phyloP scores from a whole-genome alignment of 2,329 filamentous ascomycete genomes.

The Aspergillus fumigatus region DNA sequence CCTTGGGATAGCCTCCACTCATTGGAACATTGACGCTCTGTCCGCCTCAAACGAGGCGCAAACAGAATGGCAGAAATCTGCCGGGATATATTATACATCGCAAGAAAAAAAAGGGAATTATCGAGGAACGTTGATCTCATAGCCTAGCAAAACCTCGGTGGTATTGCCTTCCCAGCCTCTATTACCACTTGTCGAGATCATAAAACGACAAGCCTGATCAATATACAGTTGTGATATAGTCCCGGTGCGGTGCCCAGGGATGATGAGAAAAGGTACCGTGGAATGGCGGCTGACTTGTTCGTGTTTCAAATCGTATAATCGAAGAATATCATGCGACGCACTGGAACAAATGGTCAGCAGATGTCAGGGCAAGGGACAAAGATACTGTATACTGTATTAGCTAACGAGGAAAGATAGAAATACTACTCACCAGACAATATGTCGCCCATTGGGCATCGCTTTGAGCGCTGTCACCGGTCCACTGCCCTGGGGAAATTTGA shows the following conservation, averaged over 20 bases:
- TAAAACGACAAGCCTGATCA: slow-evolving; percentile 81
- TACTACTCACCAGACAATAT: slow-evolving; percentile 70
- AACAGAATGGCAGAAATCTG: neutral
- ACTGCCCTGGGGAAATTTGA: slow-evolving; percentile 85
- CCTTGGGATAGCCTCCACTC: too few species aligned
- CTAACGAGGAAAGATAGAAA: slow-evolving; percentile 4
- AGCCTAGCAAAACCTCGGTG: slow-evolving; percentile 89
- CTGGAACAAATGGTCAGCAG: slow-evolving; percentile 40
- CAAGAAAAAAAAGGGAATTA: slow-evolving; percentile 2
- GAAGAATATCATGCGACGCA: slow-evolving; percentile 87
- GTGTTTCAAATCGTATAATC: slow-evolving; percentile 81
- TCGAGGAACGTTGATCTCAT: slow-evolving; percentile 67
- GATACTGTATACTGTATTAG: neutral
- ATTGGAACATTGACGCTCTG: too few species aligned
- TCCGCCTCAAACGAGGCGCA: neutral
- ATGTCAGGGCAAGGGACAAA: neutral
- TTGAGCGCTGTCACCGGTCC: slow-evolving; percentile 83
- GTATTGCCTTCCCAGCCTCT: slow-evolving; percentile 88
- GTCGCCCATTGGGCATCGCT: slow-evolving; percentile 87
- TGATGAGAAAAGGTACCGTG: slow-evolving; percentile 89
- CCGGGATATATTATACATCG: neutral
- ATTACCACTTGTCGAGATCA: slow-evolving; percentile 88
- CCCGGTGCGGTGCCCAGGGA: slow-evolving; percentile 83
- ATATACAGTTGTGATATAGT: slow-evolving; percentile 83
- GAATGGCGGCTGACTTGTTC: slow-evolving; percentile 64